Evolutionary conservation across 768 basidiomycete species (phyloP).

Genomic region (Lentinus tigrinus): DNA sequence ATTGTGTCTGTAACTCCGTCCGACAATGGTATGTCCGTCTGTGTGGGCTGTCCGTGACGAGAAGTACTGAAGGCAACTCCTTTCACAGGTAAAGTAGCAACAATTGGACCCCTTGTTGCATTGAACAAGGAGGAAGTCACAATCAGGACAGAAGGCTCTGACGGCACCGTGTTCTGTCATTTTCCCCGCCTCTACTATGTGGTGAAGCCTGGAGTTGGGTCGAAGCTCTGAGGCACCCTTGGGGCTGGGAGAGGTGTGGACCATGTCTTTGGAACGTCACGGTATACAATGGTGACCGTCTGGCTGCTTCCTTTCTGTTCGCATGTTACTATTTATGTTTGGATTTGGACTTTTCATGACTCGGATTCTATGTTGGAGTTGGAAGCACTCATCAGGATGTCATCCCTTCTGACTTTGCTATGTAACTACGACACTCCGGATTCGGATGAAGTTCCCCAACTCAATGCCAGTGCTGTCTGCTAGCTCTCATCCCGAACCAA

Average conservation of each 20-base stretch:
- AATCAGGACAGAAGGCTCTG: constrained; percentile 42
- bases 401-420: too few relatives aligned
- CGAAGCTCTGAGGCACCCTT: constrained; percentile 15
- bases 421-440: too few relatives aligned
- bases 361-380: too few relatives aligned
- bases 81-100: constrained; percentile 37
- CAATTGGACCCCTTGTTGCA: constrained; percentile 49
- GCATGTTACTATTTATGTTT: too few relatives aligned
- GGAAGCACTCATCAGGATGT: too few relatives aligned
- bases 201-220: constrained; percentile 5
- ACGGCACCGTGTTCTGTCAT: constrained; percentile 46
- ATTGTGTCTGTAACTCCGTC: constrained; percentile 43
- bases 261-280: too few relatives aligned
- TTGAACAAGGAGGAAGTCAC: constrained; percentile 49
- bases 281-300: too few relatives aligned
- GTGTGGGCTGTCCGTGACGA: background rate
- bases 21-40: constrained; percentile 43
- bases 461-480: too few relatives aligned
- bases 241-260: background rate
- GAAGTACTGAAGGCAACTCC: background rate
- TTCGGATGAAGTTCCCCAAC: too few relatives aligned
- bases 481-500: too few relatives aligned
- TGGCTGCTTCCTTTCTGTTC: too few relatives aligned
- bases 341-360: too few relatives aligned
- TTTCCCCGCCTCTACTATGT: constrained; percentile 45